Conservation (phyloP, 768 basidiomycete species). For the Hygrocybe coccinea region DNA sequence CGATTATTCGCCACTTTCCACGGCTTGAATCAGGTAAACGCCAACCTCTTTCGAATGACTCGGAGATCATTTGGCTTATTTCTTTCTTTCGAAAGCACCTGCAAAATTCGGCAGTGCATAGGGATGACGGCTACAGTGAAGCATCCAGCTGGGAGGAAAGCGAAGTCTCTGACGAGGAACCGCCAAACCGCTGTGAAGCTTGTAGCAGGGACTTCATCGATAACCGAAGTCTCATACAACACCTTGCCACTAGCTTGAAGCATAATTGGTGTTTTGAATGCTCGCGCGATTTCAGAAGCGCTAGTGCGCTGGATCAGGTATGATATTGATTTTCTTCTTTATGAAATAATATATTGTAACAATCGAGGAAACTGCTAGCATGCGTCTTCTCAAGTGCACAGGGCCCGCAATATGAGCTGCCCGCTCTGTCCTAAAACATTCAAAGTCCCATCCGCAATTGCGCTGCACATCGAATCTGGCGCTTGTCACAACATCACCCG, state of each 20-base stretch:
- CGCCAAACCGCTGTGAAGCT: conserved; percentile 16
- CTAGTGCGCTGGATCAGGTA: conserved; percentile 19
- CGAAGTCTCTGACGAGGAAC: no score
- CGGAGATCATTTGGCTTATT: not conserved
- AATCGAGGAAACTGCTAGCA: conserved; percentile 18
- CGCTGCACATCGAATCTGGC: conserved; percentile 39
- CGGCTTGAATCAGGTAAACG: conserved; percentile 13
- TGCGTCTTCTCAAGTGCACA: conserved; percentile 24
- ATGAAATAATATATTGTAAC: not conserved
- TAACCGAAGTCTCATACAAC: conserved; percentile 15
- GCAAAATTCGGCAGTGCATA: not conserved
- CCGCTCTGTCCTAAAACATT: conserved; percentile 32
- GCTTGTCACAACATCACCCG: conserved; percentile 32
- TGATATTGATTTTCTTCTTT: not conserved
- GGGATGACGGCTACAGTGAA: no score
- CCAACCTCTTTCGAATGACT: not conserved
- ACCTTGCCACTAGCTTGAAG: conserved; percentile 16
- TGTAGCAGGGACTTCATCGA: conserved; percentile 24
- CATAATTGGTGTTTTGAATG: conserved; percentile 37
- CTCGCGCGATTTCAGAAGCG: conserved; percentile 24
- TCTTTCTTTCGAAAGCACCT: conserved; percentile 5
- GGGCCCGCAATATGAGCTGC: conserved; percentile 23
- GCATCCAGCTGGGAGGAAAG: no score
- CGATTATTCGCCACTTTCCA: conserved; percentile 13
- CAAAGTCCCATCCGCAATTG: conserved; percentile 34